Percentiles rank a stretch among this genome's conserved stretches.
Evolutionary conservation across 2,329 filamentous ascomycete species (phyloP).

Genomic region (Calonectria crousiana): DNA sequence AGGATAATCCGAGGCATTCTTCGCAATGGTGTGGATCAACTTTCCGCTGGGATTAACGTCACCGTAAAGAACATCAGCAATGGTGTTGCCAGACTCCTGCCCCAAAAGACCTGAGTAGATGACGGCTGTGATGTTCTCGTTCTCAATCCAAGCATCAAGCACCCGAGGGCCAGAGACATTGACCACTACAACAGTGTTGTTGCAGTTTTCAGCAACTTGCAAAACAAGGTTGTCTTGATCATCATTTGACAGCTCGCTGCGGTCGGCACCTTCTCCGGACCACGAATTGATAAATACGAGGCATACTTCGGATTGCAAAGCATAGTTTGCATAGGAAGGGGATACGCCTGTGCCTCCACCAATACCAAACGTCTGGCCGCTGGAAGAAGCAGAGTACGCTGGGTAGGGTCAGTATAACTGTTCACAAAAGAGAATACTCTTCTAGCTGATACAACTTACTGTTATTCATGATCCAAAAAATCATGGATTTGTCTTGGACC

Average conservation of each 20-base stretch:
- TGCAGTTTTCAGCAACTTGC: constrained; percentile 59
- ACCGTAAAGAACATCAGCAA: constrained; percentile 8
- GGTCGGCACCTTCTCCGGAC: constrained; percentile 78
- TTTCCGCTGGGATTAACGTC: background rate
- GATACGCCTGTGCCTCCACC: background rate
- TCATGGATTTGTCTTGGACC: constrained; percentile 46
- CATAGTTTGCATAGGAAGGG: constrained; percentile 4
- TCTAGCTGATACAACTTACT: background rate
- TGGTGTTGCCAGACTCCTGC: constrained; percentile 59
- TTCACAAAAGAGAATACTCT: background rate
- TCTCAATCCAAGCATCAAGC: constrained; percentile 60
- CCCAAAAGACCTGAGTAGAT: constrained; percentile 76
- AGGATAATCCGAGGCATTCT: background rate
- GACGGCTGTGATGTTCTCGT: constrained; percentile 67
- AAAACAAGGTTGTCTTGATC: constrained; percentile 71
- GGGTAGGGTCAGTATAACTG: background rate
- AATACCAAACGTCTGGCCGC: background rate
- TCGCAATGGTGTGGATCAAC: background rate
- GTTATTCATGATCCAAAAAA: constrained; percentile 3
- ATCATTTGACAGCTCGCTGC: constrained; percentile 69
- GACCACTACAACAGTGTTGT: constrained; percentile 70
- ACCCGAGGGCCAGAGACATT: constrained; percentile 76
- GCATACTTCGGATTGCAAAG: constrained; percentile 41
- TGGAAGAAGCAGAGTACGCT: background rate
- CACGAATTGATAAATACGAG: constrained; percentile 79